Evolutionary conservation across 2,329 filamentous ascomycete genomes (phyloP).

Genomic region (Aspergillus fumigatus): DNA sequence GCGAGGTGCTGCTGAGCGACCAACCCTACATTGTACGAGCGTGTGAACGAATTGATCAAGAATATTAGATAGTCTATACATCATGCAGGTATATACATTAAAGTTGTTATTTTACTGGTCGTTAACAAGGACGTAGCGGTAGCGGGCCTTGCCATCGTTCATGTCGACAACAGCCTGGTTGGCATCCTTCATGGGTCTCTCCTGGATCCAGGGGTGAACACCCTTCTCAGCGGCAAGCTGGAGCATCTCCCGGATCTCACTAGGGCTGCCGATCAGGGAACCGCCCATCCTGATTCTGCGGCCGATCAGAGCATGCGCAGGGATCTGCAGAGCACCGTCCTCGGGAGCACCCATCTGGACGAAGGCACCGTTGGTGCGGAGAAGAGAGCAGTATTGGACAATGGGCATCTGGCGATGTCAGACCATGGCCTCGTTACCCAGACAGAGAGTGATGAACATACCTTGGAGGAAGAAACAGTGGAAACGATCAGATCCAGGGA

Average conservation of each 20-base stretch:
- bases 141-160: constrained; percentile 40
- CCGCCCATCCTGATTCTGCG: constrained; percentile 49
- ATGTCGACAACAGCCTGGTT: constrained; percentile 42
- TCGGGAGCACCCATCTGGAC: constrained; percentile 65
- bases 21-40: constrained; percentile 22
- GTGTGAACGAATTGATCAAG: constrained; percentile 19
- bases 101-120: constrained; percentile 17
- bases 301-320: constrained; percentile 52
- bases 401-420: constrained; percentile 50
- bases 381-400: constrained; percentile 54
- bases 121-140: constrained; percentile 42
- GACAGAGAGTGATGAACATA: not conserved
- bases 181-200: constrained; percentile 38
- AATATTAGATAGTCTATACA: constrained; percentile 3
- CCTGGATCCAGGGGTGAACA: constrained; percentile 38
- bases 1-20: constrained; percentile 16
- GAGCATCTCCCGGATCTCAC: constrained; percentile 42
- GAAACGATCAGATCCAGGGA: constrained; percentile 53
- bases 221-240: constrained; percentile 37
- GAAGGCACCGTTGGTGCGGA: constrained; percentile 54
- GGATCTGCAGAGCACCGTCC: constrained; percentile 49
- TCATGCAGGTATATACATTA: constrained; percentile 8
- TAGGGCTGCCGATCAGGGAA: constrained; percentile 36
- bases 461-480: constrained; percentile 46
- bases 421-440: not conserved